phyloP scores from a whole-genome alignment of 176 grass and related monocot genomes.

The Tillandsia leiboldiana region DNA sequence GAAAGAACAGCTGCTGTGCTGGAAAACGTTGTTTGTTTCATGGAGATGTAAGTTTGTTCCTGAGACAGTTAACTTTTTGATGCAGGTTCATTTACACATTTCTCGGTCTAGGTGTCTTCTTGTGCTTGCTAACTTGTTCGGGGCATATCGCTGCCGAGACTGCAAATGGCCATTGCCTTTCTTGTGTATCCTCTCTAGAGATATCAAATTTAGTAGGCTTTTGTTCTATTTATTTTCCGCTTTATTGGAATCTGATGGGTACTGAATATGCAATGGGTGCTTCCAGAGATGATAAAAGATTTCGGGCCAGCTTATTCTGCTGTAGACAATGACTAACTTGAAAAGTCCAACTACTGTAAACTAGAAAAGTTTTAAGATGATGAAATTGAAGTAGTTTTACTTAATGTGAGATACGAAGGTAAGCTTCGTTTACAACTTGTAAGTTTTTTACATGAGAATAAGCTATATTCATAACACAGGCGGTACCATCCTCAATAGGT shows the following conservation, averaged over 20 bases:
- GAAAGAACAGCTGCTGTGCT: neutral
- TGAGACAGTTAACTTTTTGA: neutral
- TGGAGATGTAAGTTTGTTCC: neutral
- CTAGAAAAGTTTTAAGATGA: no score
- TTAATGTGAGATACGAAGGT: no score
- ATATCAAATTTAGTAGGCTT: conserved; percentile 2
- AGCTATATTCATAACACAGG: no score
- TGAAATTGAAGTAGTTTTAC: no score
- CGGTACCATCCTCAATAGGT: no score
- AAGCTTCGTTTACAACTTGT: no score
- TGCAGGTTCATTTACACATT: conserved; percentile 93
- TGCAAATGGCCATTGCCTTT: conserved; percentile 57
- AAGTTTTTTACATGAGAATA: no score
- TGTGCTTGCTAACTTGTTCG: conserved; percentile 80
- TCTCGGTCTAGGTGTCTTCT: conserved; percentile 52
- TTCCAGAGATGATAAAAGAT: no score
- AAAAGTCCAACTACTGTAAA: no score
- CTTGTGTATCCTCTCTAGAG: conserved; percentile 77
- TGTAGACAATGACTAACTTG: no score
- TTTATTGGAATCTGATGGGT: conserved; percentile 1
- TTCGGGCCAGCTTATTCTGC: no score
- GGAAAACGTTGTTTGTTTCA: conserved; percentile 9
- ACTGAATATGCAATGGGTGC: no score
- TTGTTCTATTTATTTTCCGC: neutral
- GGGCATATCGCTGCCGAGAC: conserved; percentile 91